phyloP scores from a whole-genome alignment of 1,284 basidiomycete species.

The Volvariella volvacea region DNA sequence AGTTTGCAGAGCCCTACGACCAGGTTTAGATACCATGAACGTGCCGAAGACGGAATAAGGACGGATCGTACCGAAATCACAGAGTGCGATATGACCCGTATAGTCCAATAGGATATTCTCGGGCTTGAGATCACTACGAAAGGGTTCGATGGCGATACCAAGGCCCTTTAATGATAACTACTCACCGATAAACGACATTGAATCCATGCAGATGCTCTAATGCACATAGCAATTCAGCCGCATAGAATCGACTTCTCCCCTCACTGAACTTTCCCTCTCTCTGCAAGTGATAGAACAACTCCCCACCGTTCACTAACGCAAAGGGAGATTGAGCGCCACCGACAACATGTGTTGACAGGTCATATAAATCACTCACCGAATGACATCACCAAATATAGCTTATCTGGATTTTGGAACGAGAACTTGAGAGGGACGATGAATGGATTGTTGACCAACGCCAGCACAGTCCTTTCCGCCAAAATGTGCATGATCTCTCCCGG shows the following conservation, averaged over 20 bases:
- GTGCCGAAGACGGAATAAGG: too few relatives aligned
- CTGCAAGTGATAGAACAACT: slow-evolving; percentile 97
- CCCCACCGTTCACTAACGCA: slow-evolving; percentile 91
- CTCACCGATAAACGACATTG: slow-evolving; percentile 95
- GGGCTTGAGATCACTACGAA: slow-evolving; percentile 87
- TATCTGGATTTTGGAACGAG: slow-evolving; percentile 97
- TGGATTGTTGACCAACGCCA: slow-evolving; percentile 96
- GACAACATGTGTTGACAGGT: slow-evolving; percentile 6
- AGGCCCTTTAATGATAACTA: slow-evolving; percentile 4
- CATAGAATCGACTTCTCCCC: slow-evolving; percentile 90
- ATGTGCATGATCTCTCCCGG: slow-evolving; percentile 98
- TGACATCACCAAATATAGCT: slow-evolving; percentile 95
- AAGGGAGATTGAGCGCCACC: slow-evolving; percentile 4
- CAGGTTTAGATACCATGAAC: too few relatives aligned
- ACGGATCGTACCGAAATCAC: slow-evolving; percentile 74
- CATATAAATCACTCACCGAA: slow-evolving; percentile 76
- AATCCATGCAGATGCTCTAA: slow-evolving; percentile 96
- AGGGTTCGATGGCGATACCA: slow-evolving; percentile 2
- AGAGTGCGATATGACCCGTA: slow-evolving; percentile 96
- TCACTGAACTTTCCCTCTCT: slow-evolving; percentile 96
- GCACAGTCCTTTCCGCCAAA: slow-evolving; percentile 92
- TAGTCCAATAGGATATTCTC: slow-evolving; percentile 98
- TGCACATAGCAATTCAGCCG: slow-evolving; percentile 91
- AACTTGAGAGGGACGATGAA: slow-evolving; percentile 99
- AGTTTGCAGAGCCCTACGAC: slow-evolving; percentile 85